Evolutionary conservation across 2,329 filamentous ascomycete species (phyloP).

Genomic region (Fonsecaea erecta): DNA sequence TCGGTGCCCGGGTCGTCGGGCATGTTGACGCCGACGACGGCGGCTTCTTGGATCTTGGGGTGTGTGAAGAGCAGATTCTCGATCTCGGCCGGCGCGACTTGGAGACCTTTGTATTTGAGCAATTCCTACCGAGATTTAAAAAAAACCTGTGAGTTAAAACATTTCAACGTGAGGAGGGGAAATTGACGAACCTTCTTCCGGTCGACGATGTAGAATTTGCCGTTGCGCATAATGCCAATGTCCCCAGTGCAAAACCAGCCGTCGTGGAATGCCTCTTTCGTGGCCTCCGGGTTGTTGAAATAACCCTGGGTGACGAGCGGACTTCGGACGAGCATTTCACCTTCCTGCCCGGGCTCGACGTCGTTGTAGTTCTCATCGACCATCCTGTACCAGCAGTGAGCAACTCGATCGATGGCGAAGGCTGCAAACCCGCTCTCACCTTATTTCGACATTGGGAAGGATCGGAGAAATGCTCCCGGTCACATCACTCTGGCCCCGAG

Average conservation of each 20-base stretch:
- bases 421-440: slow-evolving; percentile 19
- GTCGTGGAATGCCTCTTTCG: slow-evolving; percentile 39
- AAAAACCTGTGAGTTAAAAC: no score
- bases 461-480: slow-evolving; percentile 52
- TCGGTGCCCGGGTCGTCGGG: slow-evolving; percentile 52
- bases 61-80: slow-evolving; percentile 54
- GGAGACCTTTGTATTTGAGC: slow-evolving; percentile 67
- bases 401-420: neutral
- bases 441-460: slow-evolving; percentile 42
- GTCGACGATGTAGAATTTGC: slow-evolving; percentile 84
- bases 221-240: slow-evolving; percentile 46
- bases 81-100: slow-evolving; percentile 66
- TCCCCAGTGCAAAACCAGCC: slow-evolving; percentile 45
- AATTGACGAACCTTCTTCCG: slow-evolving; percentile 59
- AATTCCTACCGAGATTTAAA: no score
- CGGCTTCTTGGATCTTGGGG: slow-evolving; percentile 56
- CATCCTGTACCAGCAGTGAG: slow-evolving; percentile 20
- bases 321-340: slow-evolving; percentile 32
- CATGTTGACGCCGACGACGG: slow-evolving; percentile 61
- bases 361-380: slow-evolving; percentile 32
- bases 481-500: slow-evolving; percentile 47
- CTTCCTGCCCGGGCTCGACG: slow-evolving; percentile 30
- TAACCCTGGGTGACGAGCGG: slow-evolving; percentile 38
- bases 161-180: no score
- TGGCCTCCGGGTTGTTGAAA: slow-evolving; percentile 42